Conservation (phyloP, 2,329 filamentous ascomycete genomes). For the Onygenales sp. region DNA sequence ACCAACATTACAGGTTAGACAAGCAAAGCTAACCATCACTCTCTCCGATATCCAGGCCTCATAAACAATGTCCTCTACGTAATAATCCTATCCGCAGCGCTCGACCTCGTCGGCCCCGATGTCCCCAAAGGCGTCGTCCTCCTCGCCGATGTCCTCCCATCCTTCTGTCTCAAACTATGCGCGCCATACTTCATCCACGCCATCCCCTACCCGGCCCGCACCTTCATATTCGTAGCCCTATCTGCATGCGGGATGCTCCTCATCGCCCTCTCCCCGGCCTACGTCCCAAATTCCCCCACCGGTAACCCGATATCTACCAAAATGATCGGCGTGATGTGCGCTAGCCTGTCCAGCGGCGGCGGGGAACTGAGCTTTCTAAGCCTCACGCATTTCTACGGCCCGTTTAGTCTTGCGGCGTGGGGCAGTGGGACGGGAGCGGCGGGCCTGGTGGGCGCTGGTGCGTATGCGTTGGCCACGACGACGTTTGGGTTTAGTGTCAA, state of each 20-base stretch:
- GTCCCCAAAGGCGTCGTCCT: slow-evolving; percentile 89
- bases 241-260: slow-evolving; percentile 83
- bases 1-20: no score
- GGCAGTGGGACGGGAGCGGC: slow-evolving; percentile 85
- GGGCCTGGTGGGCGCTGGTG: slow-evolving; percentile 73
- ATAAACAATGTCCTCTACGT: slow-evolving; percentile 99
- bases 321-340: slow-evolving; percentile 72
- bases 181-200: slow-evolving; percentile 90
- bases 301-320: slow-evolving; percentile 59
- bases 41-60: slow-evolving; percentile 46
- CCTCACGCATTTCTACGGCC: slow-evolving; percentile 87
- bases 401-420: slow-evolving; percentile 80
- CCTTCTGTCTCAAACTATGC: slow-evolving; percentile 76
- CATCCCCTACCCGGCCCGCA: slow-evolving; percentile 68
- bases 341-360: slow-evolving; percentile 73
- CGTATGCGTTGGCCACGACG: slow-evolving; percentile 80
- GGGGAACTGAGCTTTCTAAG: slow-evolving; percentile 88
- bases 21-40: neutral
- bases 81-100: slow-evolving; percentile 86
- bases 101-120: slow-evolving; percentile 80
- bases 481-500: slow-evolving; percentile 66
- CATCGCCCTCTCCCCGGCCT: slow-evolving; percentile 66
- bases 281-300: slow-evolving; percentile 13
- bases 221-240: slow-evolving; percentile 62
- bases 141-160: slow-evolving; percentile 84